Evolutionary conservation across 345 rosid genomes (phyloP).

Genomic region (Brassica cretica): DNA sequence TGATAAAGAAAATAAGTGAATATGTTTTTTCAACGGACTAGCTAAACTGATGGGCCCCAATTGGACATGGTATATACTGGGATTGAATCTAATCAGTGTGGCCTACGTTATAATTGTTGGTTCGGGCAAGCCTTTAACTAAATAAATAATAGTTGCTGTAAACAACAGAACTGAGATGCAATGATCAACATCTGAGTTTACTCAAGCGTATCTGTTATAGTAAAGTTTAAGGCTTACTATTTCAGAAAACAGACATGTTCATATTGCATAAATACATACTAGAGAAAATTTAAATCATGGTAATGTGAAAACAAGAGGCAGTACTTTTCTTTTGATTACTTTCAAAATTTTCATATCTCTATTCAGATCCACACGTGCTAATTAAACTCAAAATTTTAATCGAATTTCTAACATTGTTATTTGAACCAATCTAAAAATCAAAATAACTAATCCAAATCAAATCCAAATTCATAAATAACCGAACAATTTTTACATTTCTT

Average conservation of each 20-base stretch:
- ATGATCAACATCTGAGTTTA: neutral
- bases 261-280: constrained; percentile 4
- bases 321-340: neutral
- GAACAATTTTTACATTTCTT: no score
- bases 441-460: no score
- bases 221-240: constrained; percentile 1
- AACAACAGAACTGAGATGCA: neutral
- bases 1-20: neutral
- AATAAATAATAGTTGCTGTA: neutral
- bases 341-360: no score
- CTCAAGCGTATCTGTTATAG: neutral
- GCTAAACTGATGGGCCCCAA: neutral
- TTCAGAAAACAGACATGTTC: constrained; percentile 21
- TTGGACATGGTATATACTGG: neutral
- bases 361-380: no score
- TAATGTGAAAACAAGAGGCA: constrained; percentile 13
- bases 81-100: neutral
- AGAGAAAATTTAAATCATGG: neutral
- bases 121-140: no score
- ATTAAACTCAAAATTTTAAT: no score
- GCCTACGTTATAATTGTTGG: neutral
- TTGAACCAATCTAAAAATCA: no score
- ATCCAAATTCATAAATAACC: no score
- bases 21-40: no score
- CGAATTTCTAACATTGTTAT: no score